Conservation (phyloP, 2,329 filamentous ascomycete genomes). For the Trichoderma brevicompactum region DNA sequence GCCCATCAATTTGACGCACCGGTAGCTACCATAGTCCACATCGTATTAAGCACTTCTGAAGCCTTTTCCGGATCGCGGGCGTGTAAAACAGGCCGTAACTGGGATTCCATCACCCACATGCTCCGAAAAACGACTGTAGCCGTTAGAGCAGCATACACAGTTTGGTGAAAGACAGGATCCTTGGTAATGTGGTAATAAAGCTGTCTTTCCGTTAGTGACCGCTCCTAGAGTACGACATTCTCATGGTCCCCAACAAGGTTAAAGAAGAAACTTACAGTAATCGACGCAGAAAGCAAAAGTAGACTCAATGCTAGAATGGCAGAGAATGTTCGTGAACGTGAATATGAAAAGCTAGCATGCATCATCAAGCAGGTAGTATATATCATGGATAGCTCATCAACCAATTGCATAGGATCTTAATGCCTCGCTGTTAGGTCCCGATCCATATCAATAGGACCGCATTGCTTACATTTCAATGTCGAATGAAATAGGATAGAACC, state of each 20-base stretch:
- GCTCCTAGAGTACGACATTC: background rate
- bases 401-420: constrained; percentile 62
- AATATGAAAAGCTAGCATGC: constrained; percentile 74
- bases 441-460: background rate
- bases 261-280: constrained; percentile 64
- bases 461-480: constrained; percentile 57
- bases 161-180: constrained; percentile 82
- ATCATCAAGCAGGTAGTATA: constrained; percentile 62
- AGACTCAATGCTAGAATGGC: constrained; percentile 61
- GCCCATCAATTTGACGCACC: constrained; percentile 42
- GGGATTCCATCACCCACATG: constrained; percentile 72
- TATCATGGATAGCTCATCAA: constrained; percentile 64
- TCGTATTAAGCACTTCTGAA: constrained; percentile 55
- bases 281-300: constrained; percentile 62
- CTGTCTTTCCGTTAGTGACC: constrained; percentile 35
- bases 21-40: constrained; percentile 75
- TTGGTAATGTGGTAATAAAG: constrained; percentile 76
- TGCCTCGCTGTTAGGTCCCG: constrained; percentile 7
- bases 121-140: constrained; percentile 70
- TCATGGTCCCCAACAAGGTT: background rate
- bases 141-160: constrained; percentile 75
- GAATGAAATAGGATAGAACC: constrained; percentile 62
- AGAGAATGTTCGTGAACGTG: constrained; percentile 56
- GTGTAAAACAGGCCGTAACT: constrained; percentile 52
- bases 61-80: constrained; percentile 56